Evolutionary conservation across 495 filamentous ascomycete species (phyloP).

Genomic region (Xylaria venustula): DNA sequence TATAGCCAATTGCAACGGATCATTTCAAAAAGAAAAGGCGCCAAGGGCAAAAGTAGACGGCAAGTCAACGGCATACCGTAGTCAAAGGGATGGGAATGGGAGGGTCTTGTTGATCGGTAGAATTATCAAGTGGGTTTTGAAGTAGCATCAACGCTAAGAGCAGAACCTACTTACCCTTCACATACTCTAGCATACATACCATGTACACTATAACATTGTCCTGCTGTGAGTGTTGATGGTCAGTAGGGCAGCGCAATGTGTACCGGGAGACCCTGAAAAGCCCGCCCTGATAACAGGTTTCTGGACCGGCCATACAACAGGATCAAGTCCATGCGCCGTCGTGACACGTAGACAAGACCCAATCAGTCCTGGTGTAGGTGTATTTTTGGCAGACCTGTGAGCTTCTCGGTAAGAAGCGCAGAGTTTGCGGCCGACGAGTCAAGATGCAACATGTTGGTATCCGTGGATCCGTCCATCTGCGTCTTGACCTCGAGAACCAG

Average conservation of each 20-base stretch:
- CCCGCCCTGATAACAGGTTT: not conserved
- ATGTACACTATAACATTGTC: no score
- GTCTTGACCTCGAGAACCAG: not conserved
- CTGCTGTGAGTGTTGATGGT: no score
- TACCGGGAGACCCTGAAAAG: constrained; percentile 4
- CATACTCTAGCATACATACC: no score
- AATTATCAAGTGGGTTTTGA: not conserved
- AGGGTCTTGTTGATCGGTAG: not conserved
- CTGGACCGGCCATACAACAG: not conserved
- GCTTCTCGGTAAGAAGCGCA: not conserved
- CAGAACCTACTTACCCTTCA: no score
- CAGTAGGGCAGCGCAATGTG: no score
- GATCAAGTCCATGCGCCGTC: not conserved
- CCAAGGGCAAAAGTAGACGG: not conserved
- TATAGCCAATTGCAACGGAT: not conserved
- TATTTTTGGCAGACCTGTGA: no score
- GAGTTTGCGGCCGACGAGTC: not conserved
- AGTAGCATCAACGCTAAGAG: no score
- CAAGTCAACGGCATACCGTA: not conserved
- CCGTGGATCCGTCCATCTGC: not conserved
- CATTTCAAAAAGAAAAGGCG: not conserved
- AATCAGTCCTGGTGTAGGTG: no score
- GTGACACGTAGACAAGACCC: not conserved
- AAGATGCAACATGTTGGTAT: not conserved
- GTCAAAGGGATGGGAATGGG: no score